Percentiles rank a stretch among this genome's conserved stretches.
Conservation (phyloP, 192 early-diverging fungal species). For the Thamnidium elegans region DNA sequence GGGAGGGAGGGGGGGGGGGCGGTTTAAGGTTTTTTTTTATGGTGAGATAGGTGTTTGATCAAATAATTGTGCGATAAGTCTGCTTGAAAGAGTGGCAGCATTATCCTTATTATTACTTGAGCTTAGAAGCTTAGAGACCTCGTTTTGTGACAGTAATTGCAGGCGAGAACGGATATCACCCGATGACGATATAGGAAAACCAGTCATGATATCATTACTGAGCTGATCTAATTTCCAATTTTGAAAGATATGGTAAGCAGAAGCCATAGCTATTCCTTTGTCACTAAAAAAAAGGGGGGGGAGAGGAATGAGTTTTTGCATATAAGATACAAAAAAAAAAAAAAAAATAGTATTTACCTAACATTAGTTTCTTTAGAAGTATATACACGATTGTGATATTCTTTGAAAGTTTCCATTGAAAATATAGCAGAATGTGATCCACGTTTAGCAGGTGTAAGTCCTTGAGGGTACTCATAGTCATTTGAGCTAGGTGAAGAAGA, state of each 20-base stretch:
- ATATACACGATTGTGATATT: slow-evolving; percentile 27
- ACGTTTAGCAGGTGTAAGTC: slow-evolving; percentile 24
- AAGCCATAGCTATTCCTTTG: slow-evolving; percentile 36
- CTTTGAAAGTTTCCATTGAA: slow-evolving; percentile 30
- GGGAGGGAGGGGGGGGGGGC: not conserved
- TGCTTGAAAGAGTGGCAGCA: slow-evolving; percentile 16
- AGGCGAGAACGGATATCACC: slow-evolving; percentile 8
- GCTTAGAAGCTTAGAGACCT: slow-evolving; percentile 3
- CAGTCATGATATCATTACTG: not conserved
- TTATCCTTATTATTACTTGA: slow-evolving; percentile 24
- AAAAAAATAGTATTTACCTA: slow-evolving; percentile 11
- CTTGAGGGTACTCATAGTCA: slow-evolving; percentile 5
- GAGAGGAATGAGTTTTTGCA: not conserved
- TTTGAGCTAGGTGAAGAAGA: slow-evolving; percentile 2
- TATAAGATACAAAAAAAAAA: not conserved
- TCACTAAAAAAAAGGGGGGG: slow-evolving; percentile 33
- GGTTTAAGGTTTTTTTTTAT: slow-evolving; percentile 14
- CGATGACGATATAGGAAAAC: no score
- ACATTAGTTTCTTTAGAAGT: slow-evolving; percentile 16
- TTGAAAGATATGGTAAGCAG: slow-evolving; percentile 34
- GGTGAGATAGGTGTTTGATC: slow-evolving; percentile 27
- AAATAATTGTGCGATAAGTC: slow-evolving; percentile 26
- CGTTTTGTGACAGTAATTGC: slow-evolving; percentile 11
- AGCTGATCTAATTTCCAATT: slow-evolving; percentile 26
- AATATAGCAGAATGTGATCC: slow-evolving; percentile 23